Evolutionary conservation across 2,329 filamentous ascomycete genomes (phyloP), one percentile per base, ranked within the genome.

Genomic region (Xylariaceae sp.): DNA sequence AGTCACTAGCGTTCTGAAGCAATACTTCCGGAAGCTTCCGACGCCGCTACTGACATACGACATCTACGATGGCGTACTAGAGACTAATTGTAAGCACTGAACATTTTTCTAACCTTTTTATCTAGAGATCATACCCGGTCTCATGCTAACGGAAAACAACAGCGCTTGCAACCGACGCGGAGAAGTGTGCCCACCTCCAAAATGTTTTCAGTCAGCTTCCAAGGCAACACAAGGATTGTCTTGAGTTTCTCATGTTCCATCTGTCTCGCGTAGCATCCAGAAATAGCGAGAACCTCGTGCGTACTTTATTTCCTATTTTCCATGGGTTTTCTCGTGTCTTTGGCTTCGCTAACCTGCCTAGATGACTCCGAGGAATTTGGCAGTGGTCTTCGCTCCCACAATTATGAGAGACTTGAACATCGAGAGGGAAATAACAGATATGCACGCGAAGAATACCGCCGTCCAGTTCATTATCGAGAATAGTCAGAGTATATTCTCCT

Each of bases 321-420:
- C 19, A 19, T 19, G 19, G 19, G 19, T 19, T 19, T 19, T 19
- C 0, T 37, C 7, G 6, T 8, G 39, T 7, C 47, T 11, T 8
- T n/a, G 5, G 32, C 30, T 42, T 35, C 27, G 43, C 67, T 73
- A 60, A 71, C 55, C 3, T 31, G 45, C 45, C 2, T 57, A 89
- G 84, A 99, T 99, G 94, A 96, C 90, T 29, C 89, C 92, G 54
- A 89, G 95, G 73, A 99, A 99, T 68, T 75, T 97, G 58, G 91
- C 94, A 3, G 94, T 99, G 42, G 94, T 99, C 39, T 99, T 99
- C 69, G 94, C 94, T 6, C 94, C 94, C 6, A 99, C 94, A 1
- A 95, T 99, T 64, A 95, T 99, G 89, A 84, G 92, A 63, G 91
- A 95, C 54, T 80, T 85, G 68, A 92, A 87, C 66, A 81, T 97